Conservation (phyloP, 2,329 filamentous ascomycete species). For the Colletotrichum falcatum region DNA sequence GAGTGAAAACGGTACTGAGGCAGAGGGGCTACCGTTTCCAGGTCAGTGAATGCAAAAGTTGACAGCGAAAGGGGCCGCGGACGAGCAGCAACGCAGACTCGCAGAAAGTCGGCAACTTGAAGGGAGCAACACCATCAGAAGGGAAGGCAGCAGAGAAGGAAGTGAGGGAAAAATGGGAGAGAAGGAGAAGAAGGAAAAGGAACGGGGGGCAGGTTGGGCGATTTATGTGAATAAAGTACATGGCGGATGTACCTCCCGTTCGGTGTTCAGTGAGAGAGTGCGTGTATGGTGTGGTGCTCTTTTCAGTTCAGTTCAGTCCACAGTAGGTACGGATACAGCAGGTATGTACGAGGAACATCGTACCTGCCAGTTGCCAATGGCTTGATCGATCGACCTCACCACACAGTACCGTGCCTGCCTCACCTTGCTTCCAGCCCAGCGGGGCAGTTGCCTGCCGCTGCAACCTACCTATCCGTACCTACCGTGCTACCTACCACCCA, state of each 20-base stretch:
- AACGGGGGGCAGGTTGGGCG: constrained; percentile 37
- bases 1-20: constrained; percentile 24
- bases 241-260: constrained; percentile 15
- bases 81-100: constrained; percentile 13
- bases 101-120: not conserved
- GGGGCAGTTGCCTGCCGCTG: not conserved
- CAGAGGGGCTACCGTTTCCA: constrained; percentile 19
- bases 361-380: not conserved
- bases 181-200: constrained; percentile 23
- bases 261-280: not conserved
- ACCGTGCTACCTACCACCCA: too few relatives aligned
- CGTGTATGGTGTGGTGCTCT: too few relatives aligned
- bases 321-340: not conserved
- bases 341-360: not conserved
- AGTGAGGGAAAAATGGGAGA: constrained; percentile 29
- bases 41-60: constrained; percentile 1
- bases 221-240: constrained; percentile 40
- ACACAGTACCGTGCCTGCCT: too few relatives aligned
- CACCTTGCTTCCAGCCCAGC: too few relatives aligned
- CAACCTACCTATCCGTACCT: not conserved
- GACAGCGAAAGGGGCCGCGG: not conserved
- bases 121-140: constrained; percentile 26
- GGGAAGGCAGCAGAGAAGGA: constrained; percentile 31
- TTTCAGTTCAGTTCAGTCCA: not conserved
- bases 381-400: too few relatives aligned